phyloP scores from a whole-genome alignment of 352 stramenopile genomes.

The Pythium apleroticum region DNA sequence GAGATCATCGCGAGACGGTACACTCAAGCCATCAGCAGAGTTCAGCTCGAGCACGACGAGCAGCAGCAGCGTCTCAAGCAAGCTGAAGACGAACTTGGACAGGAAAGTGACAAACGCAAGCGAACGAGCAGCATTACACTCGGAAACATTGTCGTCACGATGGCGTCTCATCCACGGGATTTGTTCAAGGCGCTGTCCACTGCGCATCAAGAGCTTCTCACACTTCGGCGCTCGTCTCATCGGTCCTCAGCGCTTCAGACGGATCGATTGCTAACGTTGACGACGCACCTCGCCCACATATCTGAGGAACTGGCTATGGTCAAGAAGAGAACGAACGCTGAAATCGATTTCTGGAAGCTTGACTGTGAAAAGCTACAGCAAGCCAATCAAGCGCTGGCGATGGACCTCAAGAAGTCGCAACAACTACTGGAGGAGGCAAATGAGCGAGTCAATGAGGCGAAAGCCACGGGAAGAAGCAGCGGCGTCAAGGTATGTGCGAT shows the following conservation, averaged over 20 bases:
- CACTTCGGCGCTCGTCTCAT: slow-evolving; percentile 46
- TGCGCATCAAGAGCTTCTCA: slow-evolving; percentile 43
- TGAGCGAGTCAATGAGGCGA: slow-evolving; percentile 9
- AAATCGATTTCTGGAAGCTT: slow-evolving; percentile 68
- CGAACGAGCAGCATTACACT: slow-evolving; percentile 61
- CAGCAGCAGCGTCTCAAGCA: slow-evolving; percentile 47
- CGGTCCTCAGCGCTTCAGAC: slow-evolving; percentile 54
- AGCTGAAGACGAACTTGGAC: slow-evolving; percentile 37
- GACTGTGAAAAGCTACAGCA: slow-evolving; percentile 70
- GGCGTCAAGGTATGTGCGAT: slow-evolving; percentile 30
- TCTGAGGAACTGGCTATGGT: slow-evolving; percentile 70
- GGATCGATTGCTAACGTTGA: slow-evolving; percentile 60
- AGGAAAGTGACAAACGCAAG: slow-evolving; percentile 45
- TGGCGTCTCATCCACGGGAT: slow-evolving; percentile 58
- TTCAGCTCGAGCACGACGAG: slow-evolving; percentile 51
- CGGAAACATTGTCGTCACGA: slow-evolving; percentile 48
- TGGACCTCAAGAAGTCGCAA: slow-evolving; percentile 34
- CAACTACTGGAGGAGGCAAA: slow-evolving; percentile 34
- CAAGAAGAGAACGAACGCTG: slow-evolving; percentile 51
- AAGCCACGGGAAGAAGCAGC: background rate
- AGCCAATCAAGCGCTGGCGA: slow-evolving; percentile 37
- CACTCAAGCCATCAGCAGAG: slow-evolving; percentile 48
- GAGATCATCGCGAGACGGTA: slow-evolving; percentile 52
- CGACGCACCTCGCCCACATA: slow-evolving; percentile 60
- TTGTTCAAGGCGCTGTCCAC: slow-evolving; percentile 61